Evolutionary conservation across 371 early-diverging fungal genomes (phyloP), one percentile per base, ranked within the genome.

Genomic region (Rhizomucor miehei): DNA sequence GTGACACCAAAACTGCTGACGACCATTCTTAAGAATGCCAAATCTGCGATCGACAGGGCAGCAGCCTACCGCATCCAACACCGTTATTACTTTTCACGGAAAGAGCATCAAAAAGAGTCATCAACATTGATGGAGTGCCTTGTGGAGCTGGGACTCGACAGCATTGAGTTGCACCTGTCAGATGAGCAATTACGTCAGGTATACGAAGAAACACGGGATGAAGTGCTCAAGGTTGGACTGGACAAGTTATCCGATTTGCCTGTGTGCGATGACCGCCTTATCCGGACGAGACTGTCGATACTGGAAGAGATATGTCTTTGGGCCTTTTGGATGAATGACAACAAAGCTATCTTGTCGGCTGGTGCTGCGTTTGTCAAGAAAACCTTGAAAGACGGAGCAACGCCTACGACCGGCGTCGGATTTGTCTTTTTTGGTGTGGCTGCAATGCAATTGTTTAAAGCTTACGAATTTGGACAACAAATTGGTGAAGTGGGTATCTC

Each of bases 351-450:
- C 39, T 14, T 76, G 19, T 50, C 69, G 9, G 59, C 72, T 5
- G 69, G 71, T 3, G 57, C 69, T 9, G 50, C 59, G 0, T 57
- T 71, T 35, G 61, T 71, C 1, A n/a, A 53, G 11, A 71, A 66
- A 39, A 76, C 73, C 6, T 29, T 76, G n/a, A 65, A 59, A 14
- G 49, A 66, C 10, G 73, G 77, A 9, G 71, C 66, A 12, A 65
- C 71, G 0, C 73, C 76, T 6, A 63, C 76, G 0, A 69, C 76
- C 1, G 76, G 76, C 3, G 76, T 75, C 9, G 76, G 76, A 1
- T 65, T 73, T 52, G 71, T 77, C 4, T 71, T 69, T 37, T 73
- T 71, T 45, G 77, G 77, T 6, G 71, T 72, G 47, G 73, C 71
- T 1, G 68, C 67, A 0, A 71, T 69, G 63, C 61, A 69, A 10